Evolutionary conservation across 805 yeast genomes (phyloP).

Genomic region (Candida vaughaniae): DNA sequence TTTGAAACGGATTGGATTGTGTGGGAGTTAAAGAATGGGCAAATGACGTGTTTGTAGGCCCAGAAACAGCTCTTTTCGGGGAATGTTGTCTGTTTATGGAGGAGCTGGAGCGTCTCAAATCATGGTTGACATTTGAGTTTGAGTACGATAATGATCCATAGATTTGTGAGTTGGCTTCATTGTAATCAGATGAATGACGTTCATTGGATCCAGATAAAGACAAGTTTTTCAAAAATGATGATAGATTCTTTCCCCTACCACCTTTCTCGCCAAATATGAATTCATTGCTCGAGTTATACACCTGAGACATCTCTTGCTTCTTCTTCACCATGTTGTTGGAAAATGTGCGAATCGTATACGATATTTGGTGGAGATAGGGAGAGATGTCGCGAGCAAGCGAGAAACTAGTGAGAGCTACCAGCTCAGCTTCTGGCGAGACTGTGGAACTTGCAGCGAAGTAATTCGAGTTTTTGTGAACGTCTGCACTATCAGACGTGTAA

Average conservation of each 20-base stretch:
- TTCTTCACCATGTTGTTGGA: constrained; percentile 37
- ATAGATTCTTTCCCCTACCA: constrained; percentile 60
- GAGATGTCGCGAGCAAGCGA: no score
- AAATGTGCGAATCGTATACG: no score
- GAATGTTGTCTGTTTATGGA: constrained; percentile 3
- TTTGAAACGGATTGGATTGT: constrained; percentile 5
- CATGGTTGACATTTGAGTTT: neutral
- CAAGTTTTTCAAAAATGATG: constrained; percentile 49
- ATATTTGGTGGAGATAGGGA: no score
- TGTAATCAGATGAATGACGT: constrained; percentile 14
- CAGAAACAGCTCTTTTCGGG: constrained; percentile 12
- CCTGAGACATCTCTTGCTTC: constrained; percentile 46
- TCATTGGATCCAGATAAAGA: constrained; percentile 32
- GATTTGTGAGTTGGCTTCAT: constrained; percentile 35
- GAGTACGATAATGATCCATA: constrained; percentile 37
- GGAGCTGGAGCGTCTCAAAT: constrained; percentile 8
- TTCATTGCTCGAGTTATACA: constrained; percentile 47
- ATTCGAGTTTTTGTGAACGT: no score
- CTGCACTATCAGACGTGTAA: no score
- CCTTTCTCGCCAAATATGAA: constrained; percentile 69
- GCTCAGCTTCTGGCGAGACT: no score
- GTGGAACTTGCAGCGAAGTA: no score
- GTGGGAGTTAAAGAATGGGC: constrained; percentile 13
- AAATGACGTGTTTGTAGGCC: constrained; percentile 9
- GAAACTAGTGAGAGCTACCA: no score